Conservation (phyloP, 2,329 filamentous ascomycete genomes). For the Mariannaea elegans region DNA sequence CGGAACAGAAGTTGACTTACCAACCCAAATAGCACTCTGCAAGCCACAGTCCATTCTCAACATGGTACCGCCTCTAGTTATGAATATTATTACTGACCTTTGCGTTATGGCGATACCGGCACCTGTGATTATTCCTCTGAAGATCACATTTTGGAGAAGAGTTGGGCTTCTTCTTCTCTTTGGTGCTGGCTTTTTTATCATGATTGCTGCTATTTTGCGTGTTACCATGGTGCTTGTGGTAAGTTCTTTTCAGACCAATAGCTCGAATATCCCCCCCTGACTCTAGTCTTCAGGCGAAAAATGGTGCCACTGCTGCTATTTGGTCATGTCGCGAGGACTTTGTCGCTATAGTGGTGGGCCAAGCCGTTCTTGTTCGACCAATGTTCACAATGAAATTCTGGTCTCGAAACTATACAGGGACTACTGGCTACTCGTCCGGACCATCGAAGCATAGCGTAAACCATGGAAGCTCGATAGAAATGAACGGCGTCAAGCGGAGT, state of each 20-base stretch:
- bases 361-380: conserved; percentile 48
- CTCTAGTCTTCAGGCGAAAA: conserved; percentile 2
- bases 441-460: conserved; percentile 20
- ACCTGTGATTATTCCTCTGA: conserved; percentile 37
- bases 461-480: conserved; percentile 9
- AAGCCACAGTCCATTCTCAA: conserved; percentile 43
- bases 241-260: not conserved
- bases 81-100: conserved; percentile 46
- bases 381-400: conserved; percentile 38
- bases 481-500: conserved; percentile 8
- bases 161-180: conserved; percentile 44
- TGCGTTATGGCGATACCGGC: conserved; percentile 46
- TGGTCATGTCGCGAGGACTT: conserved; percentile 51
- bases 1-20: not conserved
- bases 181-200: conserved; percentile 44
- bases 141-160: conserved; percentile 41
- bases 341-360: conserved; percentile 46
- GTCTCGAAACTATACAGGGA: conserved; percentile 11
- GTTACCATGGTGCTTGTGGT: conserved; percentile 43
- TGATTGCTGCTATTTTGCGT: conserved; percentile 38
- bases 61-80: conserved; percentile 42
- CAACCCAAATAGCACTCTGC: conserved; percentile 30
- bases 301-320: conserved; percentile 39
- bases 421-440: conserved; percentile 13
- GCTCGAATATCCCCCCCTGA: not conserved